A percentile compares a stretch with the other conserved stretches of the same genome.
These are phyloP conservation scores for Fragilaria crotonensis DNA, from an alignment of 108 stramenopile genomes.

Conservation along the genomic window DNA sequence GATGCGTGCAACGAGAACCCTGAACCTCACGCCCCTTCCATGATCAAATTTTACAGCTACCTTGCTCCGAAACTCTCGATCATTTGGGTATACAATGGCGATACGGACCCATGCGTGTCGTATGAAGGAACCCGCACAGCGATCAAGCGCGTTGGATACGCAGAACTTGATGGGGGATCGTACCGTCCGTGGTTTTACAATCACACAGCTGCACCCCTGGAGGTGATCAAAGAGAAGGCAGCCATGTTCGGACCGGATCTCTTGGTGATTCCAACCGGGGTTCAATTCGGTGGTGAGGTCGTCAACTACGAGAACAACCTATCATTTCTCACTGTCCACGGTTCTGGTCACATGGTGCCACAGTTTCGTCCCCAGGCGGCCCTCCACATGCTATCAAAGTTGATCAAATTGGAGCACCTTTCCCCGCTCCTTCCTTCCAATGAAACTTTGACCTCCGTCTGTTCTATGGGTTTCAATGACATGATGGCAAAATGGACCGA, in stretches of 20 bases:
- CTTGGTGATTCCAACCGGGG: conserved; percentile 20
- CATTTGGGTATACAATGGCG: conserved; percentile 54
- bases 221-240: conserved; percentile 38
- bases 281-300: conserved; percentile 60
- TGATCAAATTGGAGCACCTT: conserved; percentile 22
- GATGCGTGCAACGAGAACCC: conserved; percentile 48
- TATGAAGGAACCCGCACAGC: conserved; percentile 66
- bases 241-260: conserved; percentile 57
- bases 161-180: conserved; percentile 44
- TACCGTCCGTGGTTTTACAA: conserved; percentile 75
- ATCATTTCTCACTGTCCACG: conserved; percentile 53
- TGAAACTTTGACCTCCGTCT: too few relatives aligned
- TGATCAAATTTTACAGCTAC: conserved; percentile 57
- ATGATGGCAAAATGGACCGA: too few relatives aligned
- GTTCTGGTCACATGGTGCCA: conserved; percentile 70
- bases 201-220: conserved; percentile 31
- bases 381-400: conserved; percentile 33
- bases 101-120: conserved; percentile 65
- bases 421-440: conserved; percentile 38
- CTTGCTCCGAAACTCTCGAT: conserved; percentile 40
- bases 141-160: conserved; percentile 38
- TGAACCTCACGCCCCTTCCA: conserved; percentile 16
- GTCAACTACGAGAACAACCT: conserved; percentile 51
- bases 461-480: too few relatives aligned
- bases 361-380: conserved; percentile 51